phyloP scores from a whole-genome alignment of 2,329 filamentous ascomycete genomes.

The Zymoseptoria brevis region DNA sequence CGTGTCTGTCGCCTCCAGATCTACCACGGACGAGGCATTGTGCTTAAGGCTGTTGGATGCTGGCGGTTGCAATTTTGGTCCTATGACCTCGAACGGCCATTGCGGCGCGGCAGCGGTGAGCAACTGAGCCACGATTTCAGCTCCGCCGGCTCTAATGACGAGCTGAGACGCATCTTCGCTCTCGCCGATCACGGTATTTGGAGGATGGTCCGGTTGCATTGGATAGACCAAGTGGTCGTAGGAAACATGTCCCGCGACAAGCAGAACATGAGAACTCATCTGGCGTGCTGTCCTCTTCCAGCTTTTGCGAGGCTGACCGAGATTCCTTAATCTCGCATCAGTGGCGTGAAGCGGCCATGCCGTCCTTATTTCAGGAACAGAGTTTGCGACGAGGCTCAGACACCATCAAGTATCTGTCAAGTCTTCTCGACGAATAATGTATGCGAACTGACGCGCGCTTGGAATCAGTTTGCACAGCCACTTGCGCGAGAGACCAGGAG shows the following conservation, averaged over 20 bases:
- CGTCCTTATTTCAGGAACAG: not conserved
- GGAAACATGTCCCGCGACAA: slow-evolving; percentile 28
- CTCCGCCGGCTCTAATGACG: slow-evolving; percentile 25
- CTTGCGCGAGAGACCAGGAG: not conserved
- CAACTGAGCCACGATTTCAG: slow-evolving; percentile 27
- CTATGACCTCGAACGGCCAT: slow-evolving; percentile 24
- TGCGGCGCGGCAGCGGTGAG: slow-evolving; percentile 26
- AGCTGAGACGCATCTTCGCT: slow-evolving; percentile 18
- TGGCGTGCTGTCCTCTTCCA: not conserved
- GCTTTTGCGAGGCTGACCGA: not conserved
- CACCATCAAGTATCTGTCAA: not conserved
- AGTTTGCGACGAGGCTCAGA: slow-evolving; percentile 5
- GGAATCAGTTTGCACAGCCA: slow-evolving; percentile 4
- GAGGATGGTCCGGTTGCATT: not conserved
- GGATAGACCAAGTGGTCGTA: slow-evolving; percentile 28
- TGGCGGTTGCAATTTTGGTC: slow-evolving; percentile 20
- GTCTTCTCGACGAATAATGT: not conserved
- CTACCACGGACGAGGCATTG: slow-evolving; percentile 26
- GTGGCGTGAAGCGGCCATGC: not conserved
- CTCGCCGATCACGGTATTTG: slow-evolving; percentile 10
- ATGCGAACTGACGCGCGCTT: not conserved
- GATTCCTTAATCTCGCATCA: not conserved
- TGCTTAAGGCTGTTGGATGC: slow-evolving; percentile 22
- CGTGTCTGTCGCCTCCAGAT: slow-evolving; percentile 14
- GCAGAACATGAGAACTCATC: slow-evolving; percentile 22